Evolutionary conservation across 1,284 basidiomycete species (phyloP).

Genomic region (Apiotrichum akiyoshidainum): DNA sequence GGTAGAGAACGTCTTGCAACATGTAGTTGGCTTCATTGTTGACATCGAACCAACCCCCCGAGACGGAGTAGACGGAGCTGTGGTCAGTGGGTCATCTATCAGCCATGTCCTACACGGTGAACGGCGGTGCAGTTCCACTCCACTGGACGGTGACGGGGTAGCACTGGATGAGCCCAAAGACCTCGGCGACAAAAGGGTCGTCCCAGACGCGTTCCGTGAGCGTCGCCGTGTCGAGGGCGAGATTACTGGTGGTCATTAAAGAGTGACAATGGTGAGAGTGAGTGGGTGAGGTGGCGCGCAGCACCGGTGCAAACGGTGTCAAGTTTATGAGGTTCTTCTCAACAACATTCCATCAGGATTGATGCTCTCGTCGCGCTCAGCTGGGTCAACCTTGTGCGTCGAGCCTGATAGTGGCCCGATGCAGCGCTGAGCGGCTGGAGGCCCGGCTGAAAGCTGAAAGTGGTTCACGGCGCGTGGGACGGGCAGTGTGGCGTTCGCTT

Average conservation of each 20-base stretch:
- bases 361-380: too few species aligned
- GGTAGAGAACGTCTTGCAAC: neutral
- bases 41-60: neutral
- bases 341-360: too few species aligned
- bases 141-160: neutral
- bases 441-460: too few species aligned
- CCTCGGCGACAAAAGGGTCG: neutral
- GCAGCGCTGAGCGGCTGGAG: too few species aligned
- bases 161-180: neutral
- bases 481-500: too few species aligned
- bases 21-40: neutral
- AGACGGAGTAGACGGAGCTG: neutral
- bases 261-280: too few species aligned
- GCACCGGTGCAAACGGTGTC: too few species aligned
- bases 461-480: too few species aligned
- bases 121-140: neutral
- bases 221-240: neutral
- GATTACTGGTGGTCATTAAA: neutral
- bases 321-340: too few species aligned
- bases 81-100: neutral
- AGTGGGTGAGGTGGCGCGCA: too few species aligned
- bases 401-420: too few species aligned
- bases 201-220: neutral
- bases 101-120: neutral
- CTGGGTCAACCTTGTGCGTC: too few species aligned